A percentile compares a stretch with the other conserved stretches of the same genome.
Evolutionary conservation across 441 rosid genomes (phyloP).

Genomic region (Croton setiger): DNA sequence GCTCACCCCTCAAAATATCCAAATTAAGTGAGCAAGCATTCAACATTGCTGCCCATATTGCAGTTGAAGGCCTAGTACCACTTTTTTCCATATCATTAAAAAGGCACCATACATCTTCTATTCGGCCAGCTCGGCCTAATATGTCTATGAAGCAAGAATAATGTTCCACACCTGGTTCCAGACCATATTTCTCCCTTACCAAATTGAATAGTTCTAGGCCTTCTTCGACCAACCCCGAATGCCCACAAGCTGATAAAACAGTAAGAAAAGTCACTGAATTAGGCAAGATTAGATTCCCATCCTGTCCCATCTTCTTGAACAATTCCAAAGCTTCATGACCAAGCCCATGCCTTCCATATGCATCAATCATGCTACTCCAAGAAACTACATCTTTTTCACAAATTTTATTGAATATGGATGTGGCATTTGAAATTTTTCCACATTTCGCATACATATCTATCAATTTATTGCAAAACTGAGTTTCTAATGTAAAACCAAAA

Average conservation of each 20-base stretch:
- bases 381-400: constrained; percentile 50
- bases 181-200: constrained; percentile 41
- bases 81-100: constrained; percentile 37
- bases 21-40: constrained; percentile 49
- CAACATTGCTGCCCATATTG: constrained; percentile 49
- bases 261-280: constrained; percentile 76
- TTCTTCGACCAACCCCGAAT: constrained; percentile 64
- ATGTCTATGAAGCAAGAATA: constrained; percentile 61
- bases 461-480: constrained; percentile 63
- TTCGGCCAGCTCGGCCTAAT: constrained; percentile 59
- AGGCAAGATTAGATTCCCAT: constrained; percentile 35
- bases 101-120: constrained; percentile 56
- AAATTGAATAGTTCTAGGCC: constrained; percentile 44
- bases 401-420: constrained; percentile 41
- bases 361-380: constrained; percentile 80
- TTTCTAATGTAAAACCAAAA: constrained; percentile 43
- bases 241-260: constrained; percentile 77
- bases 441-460: constrained; percentile 77
- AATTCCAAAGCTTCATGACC: constrained; percentile 58
- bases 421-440: constrained; percentile 43
- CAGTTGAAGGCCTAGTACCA: constrained; percentile 31
- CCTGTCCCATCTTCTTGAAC: constrained; percentile 50
- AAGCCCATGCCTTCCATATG: constrained; percentile 57
- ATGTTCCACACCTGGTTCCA: constrained; percentile 52
- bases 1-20: constrained; percentile 50